phyloP scores from a whole-genome alignment of 176 grass and related monocot species.

The Avena insularis region DNA sequence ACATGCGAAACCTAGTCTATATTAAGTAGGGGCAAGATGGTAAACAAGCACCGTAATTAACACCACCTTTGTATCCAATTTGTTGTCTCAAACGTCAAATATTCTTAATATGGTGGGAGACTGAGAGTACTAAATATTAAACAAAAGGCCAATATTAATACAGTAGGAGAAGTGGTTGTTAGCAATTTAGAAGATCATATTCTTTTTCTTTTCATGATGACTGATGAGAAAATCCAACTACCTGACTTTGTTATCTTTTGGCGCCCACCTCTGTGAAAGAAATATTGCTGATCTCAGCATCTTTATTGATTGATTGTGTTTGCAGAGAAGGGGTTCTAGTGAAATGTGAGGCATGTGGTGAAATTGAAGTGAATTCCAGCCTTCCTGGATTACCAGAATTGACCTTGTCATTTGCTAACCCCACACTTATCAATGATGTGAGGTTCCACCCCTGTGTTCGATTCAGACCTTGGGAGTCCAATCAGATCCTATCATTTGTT shows the following conservation, averaged over 20 bases:
- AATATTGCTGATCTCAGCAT: not conserved
- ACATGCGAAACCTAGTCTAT: not conserved
- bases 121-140: not conserved
- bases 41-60: not conserved
- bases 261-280: not conserved
- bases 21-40: slow-evolving; percentile 5
- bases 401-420: slow-evolving; percentile 85
- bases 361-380: slow-evolving; percentile 87
- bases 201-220: no score
- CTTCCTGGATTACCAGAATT: slow-evolving; percentile 91
- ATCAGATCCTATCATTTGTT: slow-evolving; percentile 82
- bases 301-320: slow-evolving; percentile 23
- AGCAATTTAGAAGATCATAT: not conserved
- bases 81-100: not conserved
- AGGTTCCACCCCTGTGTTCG: slow-evolving; percentile 89
- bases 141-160: slow-evolving; percentile 13
- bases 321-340: slow-evolving; percentile 72
- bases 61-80: not conserved
- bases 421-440: slow-evolving; percentile 78
- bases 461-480: slow-evolving; percentile 88
- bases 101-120: not conserved
- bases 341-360: slow-evolving; percentile 86
- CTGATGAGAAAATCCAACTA: slow-evolving; percentile 3
- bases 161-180: not conserved
- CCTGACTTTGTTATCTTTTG: not conserved